Percentiles rank a stretch among this genome's conserved stretches.
These are phyloP conservation scores for Backusella westeae DNA, from an alignment of 192 early-diverging fungal genomes.

Conservation along the genomic window DNA sequence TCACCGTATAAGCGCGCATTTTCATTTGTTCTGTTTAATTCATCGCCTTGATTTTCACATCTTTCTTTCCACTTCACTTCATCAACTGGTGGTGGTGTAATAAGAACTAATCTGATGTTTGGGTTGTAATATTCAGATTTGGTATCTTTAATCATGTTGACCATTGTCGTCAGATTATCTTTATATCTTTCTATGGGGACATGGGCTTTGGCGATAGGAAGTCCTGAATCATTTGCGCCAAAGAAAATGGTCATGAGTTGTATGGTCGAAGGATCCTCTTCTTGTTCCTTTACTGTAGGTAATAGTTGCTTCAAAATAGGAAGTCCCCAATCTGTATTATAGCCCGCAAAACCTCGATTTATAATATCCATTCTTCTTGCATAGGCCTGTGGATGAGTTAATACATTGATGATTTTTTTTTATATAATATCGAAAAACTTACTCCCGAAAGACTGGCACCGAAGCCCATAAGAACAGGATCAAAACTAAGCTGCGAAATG, in stretches of 20 bases:
- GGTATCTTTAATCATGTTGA: slow-evolving; percentile 50
- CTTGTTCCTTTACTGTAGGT: slow-evolving; percentile 30
- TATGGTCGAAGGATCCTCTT: slow-evolving; percentile 29
- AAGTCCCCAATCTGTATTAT: slow-evolving; percentile 62
- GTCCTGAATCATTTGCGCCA: slow-evolving; percentile 79
- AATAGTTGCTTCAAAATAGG: slow-evolving; percentile 55
- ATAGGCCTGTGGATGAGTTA: slow-evolving; percentile 48
- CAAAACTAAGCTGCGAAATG: slow-evolving; percentile 20
- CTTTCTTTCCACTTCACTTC: slow-evolving; percentile 46
- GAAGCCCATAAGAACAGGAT: slow-evolving; percentile 17
- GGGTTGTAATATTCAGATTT: slow-evolving; percentile 55
- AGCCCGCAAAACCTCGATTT: slow-evolving; percentile 79
- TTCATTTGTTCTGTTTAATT: slow-evolving; percentile 35
- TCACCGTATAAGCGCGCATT: slow-evolving; percentile 52
- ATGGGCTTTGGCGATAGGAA: slow-evolving; percentile 47
- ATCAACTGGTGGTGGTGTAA: slow-evolving; percentile 71
- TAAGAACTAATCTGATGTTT: slow-evolving; percentile 57
- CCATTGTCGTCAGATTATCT: slow-evolving; percentile 56
- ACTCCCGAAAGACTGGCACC: slow-evolving; percentile 23
- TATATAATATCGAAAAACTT: neutral
- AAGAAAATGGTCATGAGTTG: slow-evolving; percentile 71
- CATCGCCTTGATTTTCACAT: slow-evolving; percentile 26
- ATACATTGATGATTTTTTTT: slow-evolving; percentile 11
- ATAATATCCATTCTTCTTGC: slow-evolving; percentile 71
- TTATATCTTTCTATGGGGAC: slow-evolving; percentile 59